Conservation (phyloP, 2,329 filamentous ascomycete species). For the Aspergillus oerlinghausenensis region DNA sequence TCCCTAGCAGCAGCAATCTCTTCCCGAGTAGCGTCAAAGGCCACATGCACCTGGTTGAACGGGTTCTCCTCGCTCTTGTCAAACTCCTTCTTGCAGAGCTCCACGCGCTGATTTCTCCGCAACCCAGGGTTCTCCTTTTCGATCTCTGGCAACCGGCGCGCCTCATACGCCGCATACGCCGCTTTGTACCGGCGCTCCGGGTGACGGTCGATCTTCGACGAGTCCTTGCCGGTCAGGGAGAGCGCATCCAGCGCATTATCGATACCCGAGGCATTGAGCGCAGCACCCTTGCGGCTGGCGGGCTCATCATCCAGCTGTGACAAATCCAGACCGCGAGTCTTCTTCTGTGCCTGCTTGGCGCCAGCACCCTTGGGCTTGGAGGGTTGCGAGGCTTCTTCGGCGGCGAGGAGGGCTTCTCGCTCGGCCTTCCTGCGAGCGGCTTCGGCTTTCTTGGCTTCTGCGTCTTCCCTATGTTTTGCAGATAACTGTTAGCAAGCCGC, state of each 20-base stretch:
- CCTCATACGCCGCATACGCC: constrained; percentile 77
- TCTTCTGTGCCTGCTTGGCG: constrained; percentile 46
- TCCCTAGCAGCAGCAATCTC: constrained; percentile 65
- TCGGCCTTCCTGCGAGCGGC: constrained; percentile 86
- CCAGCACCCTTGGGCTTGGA: constrained; percentile 58
- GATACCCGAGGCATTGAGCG: constrained; percentile 80
- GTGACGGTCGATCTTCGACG: constrained; percentile 75
- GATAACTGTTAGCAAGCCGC: not conserved
- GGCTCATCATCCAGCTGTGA: constrained; percentile 64
- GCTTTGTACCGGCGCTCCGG: constrained; percentile 85
- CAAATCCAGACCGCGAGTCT: constrained; percentile 67
- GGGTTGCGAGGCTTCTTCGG: constrained; percentile 70
- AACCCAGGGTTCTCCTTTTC: constrained; percentile 76
- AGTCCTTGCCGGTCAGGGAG: constrained; percentile 56
- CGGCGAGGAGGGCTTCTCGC: constrained; percentile 73
- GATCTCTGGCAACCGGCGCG: constrained; percentile 77
- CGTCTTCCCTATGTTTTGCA: constrained; percentile 62
- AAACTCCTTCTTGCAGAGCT: constrained; percentile 85
- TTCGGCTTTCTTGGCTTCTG: constrained; percentile 78
- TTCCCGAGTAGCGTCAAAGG: constrained; percentile 73
- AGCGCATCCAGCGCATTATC: constrained; percentile 91
- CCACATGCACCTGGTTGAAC: constrained; percentile 76
- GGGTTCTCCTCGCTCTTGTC: constrained; percentile 93
- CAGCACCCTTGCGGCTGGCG: constrained; percentile 45
- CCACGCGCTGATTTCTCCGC: constrained; percentile 76